phyloP scores from a whole-genome alignment of 2,329 filamentous ascomycete species.

The Metarhizium rileyi region DNA sequence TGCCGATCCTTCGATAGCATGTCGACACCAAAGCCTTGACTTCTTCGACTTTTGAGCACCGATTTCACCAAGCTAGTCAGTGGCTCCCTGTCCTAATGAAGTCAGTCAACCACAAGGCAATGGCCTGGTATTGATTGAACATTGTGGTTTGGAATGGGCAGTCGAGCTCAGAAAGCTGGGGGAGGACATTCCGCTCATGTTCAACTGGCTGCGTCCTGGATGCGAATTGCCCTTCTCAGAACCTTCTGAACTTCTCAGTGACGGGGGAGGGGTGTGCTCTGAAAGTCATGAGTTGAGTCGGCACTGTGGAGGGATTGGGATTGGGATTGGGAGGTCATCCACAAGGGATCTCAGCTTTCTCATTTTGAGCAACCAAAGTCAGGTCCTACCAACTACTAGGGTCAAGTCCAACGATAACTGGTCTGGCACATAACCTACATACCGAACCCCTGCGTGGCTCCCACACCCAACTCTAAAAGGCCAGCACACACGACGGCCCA shows the following conservation, averaged over 20 bases:
- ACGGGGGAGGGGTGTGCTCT: neutral
- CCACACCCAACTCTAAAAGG: neutral
- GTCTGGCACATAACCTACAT: neutral
- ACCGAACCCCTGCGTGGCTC: neutral
- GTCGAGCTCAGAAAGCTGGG: neutral
- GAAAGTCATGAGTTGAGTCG: neutral
- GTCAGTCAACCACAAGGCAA: neutral
- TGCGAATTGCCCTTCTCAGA: neutral
- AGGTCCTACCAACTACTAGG: too few relatives aligned
- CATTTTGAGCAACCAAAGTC: neutral
- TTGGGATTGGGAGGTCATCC: neutral
- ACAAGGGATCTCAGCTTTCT: neutral
- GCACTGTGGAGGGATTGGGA: neutral
- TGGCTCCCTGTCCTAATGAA: neutral
- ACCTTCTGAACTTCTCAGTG: neutral
- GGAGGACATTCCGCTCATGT: neutral
- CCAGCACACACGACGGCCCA: neutral
- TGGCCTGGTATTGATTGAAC: too few relatives aligned
- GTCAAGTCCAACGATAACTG: too few relatives aligned
- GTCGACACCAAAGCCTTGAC: neutral
- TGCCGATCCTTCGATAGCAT: neutral
- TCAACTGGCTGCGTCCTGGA: neutral
- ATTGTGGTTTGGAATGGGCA: neutral
- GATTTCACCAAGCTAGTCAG: neutral
- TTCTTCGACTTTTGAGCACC: neutral